Percentiles rank a stretch among this genome's conserved stretches.
Conservation (phyloP, 345 rosid species). For the Aquilaria malaccensis region DNA sequence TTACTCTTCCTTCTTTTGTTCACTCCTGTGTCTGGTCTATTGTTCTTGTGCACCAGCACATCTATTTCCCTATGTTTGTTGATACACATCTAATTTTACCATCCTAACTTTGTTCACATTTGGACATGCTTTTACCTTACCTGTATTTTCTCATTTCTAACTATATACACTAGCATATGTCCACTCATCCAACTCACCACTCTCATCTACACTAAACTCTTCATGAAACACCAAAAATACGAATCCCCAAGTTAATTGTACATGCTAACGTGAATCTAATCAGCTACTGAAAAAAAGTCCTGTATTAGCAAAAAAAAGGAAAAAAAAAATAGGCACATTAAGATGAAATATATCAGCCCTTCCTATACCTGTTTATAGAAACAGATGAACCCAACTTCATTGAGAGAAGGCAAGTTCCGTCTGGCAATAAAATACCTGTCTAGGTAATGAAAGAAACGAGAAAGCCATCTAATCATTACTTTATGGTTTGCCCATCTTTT, state of each 20-base stretch:
- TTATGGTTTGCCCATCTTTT: constrained; percentile 46
- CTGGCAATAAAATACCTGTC: constrained; percentile 39
- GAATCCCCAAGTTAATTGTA: background rate
- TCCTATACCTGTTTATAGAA: constrained; percentile 26
- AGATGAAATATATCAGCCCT: background rate
- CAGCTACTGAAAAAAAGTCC: background rate
- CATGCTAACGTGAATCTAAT: background rate
- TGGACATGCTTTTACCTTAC: too few relatives aligned
- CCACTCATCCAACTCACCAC: too few relatives aligned
- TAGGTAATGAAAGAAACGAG: constrained; percentile 44
- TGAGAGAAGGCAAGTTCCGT: constrained; percentile 29
- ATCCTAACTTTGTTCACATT: too few relatives aligned
- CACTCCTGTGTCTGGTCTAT: too few relatives aligned
- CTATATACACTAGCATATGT: too few relatives aligned
- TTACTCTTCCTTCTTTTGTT: too few relatives aligned
- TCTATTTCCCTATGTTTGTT: too few relatives aligned
- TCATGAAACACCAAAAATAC: background rate
- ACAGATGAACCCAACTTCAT: constrained; percentile 32
- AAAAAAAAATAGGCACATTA: background rate
- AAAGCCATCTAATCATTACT: constrained; percentile 51
- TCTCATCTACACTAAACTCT: too few relatives aligned
- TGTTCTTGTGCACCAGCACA: too few relatives aligned
- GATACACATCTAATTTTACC: too few relatives aligned
- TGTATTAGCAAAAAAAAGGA: background rate
- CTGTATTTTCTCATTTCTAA: too few relatives aligned